These are phyloP conservation scores for Friedmanniomyces simplex DNA, from an alignment of 495 filamentous ascomycete species.

Conservation along the genomic window DNA sequence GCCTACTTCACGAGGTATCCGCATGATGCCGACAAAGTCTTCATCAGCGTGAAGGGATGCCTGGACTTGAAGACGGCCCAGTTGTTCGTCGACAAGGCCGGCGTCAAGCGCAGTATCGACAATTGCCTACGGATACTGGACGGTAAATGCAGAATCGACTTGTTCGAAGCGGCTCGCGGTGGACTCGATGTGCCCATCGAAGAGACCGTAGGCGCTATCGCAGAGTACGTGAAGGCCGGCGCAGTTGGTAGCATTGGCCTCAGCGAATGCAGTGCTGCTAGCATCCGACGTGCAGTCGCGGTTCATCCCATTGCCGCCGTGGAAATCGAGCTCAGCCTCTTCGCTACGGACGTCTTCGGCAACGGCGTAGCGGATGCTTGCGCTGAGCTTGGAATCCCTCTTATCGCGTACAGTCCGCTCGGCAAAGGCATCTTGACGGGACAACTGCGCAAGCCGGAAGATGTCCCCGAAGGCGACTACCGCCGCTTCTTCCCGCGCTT, in stretches of 20 bases:
- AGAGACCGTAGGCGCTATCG: conserved; percentile 41
- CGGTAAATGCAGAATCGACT: conserved; percentile 72
- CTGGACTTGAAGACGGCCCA: conserved; percentile 45
- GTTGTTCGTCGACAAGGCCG: conserved; percentile 36
- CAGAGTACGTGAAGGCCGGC: conserved; percentile 57
- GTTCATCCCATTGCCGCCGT: conserved; percentile 59
- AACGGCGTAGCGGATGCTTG: conserved; percentile 67
- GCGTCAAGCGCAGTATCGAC: conserved; percentile 50
- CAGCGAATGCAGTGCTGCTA: conserved; percentile 60
- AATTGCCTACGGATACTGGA: conserved; percentile 49
- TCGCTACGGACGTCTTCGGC: conserved; percentile 50
- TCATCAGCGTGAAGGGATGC: conserved; percentile 55
- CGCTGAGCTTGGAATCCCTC: conserved; percentile 55
- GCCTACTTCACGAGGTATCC: conserved; percentile 58
- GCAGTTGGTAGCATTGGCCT: conserved; percentile 67
- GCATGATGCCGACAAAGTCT: conserved; percentile 53
- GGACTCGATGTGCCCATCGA: conserved; percentile 53
- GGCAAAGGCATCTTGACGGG: conserved; percentile 45
- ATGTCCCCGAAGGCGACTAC: conserved; percentile 52
- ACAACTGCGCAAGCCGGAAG: conserved; percentile 46
- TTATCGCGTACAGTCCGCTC: conserved; percentile 58
- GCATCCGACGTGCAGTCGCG: conserved; percentile 60
- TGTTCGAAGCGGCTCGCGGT: conserved; percentile 69
- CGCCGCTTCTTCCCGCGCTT: conserved; percentile 51
- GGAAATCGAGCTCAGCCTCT: conserved; percentile 75